A percentile compares a stretch with the other conserved stretches of the same genome.
Conservation (phyloP, 352 stramenopile genomes). For the Phytopythium oedochilum region DNA sequence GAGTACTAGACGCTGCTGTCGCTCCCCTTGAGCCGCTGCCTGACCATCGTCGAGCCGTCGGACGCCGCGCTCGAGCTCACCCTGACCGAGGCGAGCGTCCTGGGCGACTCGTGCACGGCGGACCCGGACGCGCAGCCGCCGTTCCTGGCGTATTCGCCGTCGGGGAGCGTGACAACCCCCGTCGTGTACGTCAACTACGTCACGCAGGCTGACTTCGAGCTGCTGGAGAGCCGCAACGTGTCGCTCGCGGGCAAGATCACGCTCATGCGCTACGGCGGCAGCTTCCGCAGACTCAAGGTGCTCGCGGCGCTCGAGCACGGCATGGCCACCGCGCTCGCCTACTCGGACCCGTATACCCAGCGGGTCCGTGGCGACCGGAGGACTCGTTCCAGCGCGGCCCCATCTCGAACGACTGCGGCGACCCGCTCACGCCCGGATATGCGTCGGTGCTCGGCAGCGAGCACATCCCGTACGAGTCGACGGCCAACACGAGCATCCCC, state of each 20-base stretch:
- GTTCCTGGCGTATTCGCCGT: constrained; percentile 80
- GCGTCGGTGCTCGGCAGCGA: constrained; percentile 11
- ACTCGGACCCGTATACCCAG: constrained; percentile 85
- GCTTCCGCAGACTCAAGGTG: constrained; percentile 39
- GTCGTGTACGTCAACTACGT: constrained; percentile 88
- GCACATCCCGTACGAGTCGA: constrained; percentile 37
- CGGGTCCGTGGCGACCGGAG: constrained; percentile 72
- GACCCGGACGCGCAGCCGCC: constrained; percentile 48
- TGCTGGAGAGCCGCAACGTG: constrained; percentile 43
- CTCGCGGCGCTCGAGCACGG: constrained; percentile 67
- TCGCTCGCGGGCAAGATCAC: constrained; percentile 59
- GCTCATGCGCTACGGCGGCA: constrained; percentile 64
- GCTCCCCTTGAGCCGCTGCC: constrained; percentile 21
- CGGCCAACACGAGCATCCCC: constrained; percentile 38
- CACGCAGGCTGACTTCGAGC: constrained; percentile 70
- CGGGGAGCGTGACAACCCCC: constrained; percentile 47
- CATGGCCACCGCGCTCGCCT: constrained; percentile 77
- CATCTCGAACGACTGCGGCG: constrained; percentile 76
- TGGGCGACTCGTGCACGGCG: constrained; percentile 55
- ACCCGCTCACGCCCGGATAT: constrained; percentile 47
- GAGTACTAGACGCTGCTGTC: constrained; percentile 53
- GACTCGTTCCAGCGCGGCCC: constrained; percentile 82
- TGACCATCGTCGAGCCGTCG: constrained; percentile 25
- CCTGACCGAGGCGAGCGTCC: constrained; percentile 46
- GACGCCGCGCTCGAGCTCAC: constrained; percentile 17